phyloP scores from a whole-genome alignment of 1,284 basidiomycete genomes.

The Gomphus bonarii region DNA sequence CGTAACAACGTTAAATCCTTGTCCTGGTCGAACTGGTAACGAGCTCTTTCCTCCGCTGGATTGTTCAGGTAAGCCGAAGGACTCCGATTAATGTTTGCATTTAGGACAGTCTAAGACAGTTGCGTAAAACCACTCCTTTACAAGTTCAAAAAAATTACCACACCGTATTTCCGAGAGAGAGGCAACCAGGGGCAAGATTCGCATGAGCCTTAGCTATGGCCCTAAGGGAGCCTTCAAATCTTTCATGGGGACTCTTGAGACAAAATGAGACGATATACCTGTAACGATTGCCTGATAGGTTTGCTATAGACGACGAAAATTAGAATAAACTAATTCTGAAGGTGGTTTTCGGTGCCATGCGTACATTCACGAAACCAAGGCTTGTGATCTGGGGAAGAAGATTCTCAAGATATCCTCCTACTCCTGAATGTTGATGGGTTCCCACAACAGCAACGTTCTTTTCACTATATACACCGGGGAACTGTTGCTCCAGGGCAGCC shows the following conservation, averaged over 20 bases:
- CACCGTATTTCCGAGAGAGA: constrained; percentile 54
- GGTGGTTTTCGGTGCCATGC: not conserved
- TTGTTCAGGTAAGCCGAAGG: constrained; percentile 68
- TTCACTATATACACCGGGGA: constrained; percentile 56
- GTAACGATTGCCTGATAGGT: constrained; percentile 24
- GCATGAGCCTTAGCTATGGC: constrained; percentile 62
- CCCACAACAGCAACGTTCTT: constrained; percentile 69
- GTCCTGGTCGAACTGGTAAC: constrained; percentile 49
- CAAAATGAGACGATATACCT: not conserved
- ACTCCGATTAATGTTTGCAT: constrained; percentile 66
- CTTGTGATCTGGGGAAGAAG: constrained; percentile 70
- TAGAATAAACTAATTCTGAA: not conserved
- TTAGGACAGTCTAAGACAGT: constrained; percentile 34
- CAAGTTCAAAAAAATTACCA: not conserved
- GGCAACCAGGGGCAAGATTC: constrained; percentile 45
- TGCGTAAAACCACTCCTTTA: not conserved
- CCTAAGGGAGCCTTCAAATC: constrained; percentile 56
- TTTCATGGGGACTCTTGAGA: constrained; percentile 28
- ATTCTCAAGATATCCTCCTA: constrained; percentile 71
- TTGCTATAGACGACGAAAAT: constrained; percentile 14
- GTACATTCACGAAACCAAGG: constrained; percentile 54
- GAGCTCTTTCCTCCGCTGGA: constrained; percentile 46
- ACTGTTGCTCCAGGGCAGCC: constrained; percentile 39
- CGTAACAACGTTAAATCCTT: constrained; percentile 58
- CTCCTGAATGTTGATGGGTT: constrained; percentile 72